Evolutionary conservation across 345 rosid species (phyloP), one percentile per base, ranked within the genome.

Genomic region (Syzygium aqueum): DNA sequence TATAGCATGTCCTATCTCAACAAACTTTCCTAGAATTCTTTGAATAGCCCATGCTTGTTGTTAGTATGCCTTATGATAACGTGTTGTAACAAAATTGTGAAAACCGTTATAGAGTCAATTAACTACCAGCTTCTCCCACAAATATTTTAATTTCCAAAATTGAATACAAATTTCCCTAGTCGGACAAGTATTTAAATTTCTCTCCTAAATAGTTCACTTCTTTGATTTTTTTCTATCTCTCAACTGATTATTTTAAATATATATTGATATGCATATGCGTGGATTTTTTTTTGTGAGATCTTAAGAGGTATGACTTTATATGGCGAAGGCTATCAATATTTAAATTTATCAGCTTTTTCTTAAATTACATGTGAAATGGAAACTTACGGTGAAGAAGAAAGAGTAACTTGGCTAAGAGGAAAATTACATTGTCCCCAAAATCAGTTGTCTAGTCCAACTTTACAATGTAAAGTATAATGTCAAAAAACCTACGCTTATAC

Each of bases 231-330:
- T 56, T 23, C 61, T 56, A 9, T 56, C 27, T 56, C 61, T 3
- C 61, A 56, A 56, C 13, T 9, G n/a, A 56, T 56, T 56, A 10
- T 22, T 23, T 56, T 56, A 23, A 23, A 23, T 56, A 56, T 56
- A 56, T 56, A 22, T 56, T 8, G 12, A 56, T 1, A 56, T 56
- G n/a, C 59, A 56, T 56, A 56, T 56, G n/a, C 2, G 13, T 3
- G 6, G 12, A 3, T 9, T 9, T 9, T 21, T 8, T 53, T 53
- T 7, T 0, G n/a, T 1, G 5, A 56, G 61, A 56, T 56, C 61
- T 1, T 9, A 11, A 23, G 23, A 56, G 0, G 1, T 9, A 1
- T 2, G 10, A 56, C 61, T 56, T 56, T 0, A 12, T 56, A 56
- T 56, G 11, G 61, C 13, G 12, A 56, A 22, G 61, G 61, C 61